Evolutionary conservation across 768 basidiomycete species (phyloP), one percentile per base, ranked within the genome.

Genomic region (Clavulina sp.): DNA sequence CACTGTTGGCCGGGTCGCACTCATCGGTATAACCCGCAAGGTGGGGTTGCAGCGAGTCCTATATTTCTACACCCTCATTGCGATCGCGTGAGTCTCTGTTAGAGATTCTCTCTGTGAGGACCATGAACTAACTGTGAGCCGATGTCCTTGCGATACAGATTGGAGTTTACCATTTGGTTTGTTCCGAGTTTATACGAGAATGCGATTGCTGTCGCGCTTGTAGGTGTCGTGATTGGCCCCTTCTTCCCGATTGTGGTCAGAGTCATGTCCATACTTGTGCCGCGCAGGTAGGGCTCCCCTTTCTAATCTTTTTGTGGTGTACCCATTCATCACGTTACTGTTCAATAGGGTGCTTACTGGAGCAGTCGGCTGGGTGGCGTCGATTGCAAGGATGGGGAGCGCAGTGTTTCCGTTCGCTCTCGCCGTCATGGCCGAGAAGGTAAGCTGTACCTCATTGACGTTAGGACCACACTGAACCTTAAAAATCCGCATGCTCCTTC

Each of bases 211-310:
- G 70, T 75, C 44, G 65, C 75, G 2, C 61, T 81, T 33, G 64
- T 78, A 36, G 80, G 80, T 40, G 50, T 77, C 16, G 57, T 76
- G 13, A 57, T 78, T 33, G 76, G 76, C 0, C 73, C 72, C 16
- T 64, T 72, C 52, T 72, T 71, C 56, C 70, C 72, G 2, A 70
- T 75, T 52, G 70, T 75, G 5, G 77, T 88, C 75, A 83, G 81
- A 60, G 74, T 81, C 41, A 67, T 79, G 1, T 73, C 76, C 4
- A 70, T 76, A 1, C 69, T 86, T 49, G 63, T 91, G 5, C 87
- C 86, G 4, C 70, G 70, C 5, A 79, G 78, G 72, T 53, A 5
- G 30, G 48, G 24, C 4, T 28, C 32, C 24, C 19, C 23, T 26
- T 49, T 19, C 30, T 9, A 9, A 13, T 46, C 23, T 13, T 9